Evolutionary conservation across 208 protist genomes (phyloP), one percentile per base, ranked within the genome.

Genomic region (Perkinsela sp.): DNA sequence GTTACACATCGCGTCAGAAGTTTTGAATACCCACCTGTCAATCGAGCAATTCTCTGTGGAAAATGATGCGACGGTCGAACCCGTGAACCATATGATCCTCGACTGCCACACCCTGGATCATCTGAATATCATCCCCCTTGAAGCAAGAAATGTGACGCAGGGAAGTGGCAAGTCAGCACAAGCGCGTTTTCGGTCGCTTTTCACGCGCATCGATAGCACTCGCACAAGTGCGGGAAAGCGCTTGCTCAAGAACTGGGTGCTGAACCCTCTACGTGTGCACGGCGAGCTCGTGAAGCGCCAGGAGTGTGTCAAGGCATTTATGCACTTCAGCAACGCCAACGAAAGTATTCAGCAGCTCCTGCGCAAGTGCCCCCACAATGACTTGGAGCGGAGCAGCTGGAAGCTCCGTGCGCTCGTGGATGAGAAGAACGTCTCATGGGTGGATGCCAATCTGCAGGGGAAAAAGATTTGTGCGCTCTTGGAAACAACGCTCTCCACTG

Each of bases 401-500:
- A 57, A 57, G 40, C 40, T 57, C 22, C 40, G 40, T 57, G 40
- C 40, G 22, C 40, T 57, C 13, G 78, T 65, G 32, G 67, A 22
- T 65, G 70, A 65, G 69, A 81, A 57, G 40, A 57, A 22, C 67
- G 80, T 93, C 40, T 76, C 83, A 1, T 93, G 80, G 69, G 84
- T 90, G 2, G 85, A 93, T 70, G 82, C 85, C 0, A 76, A 89
- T 57, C 74, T 89, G 31, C 78, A 81, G 69, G 88, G 87, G 70
- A 83, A 82, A 48, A 89, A 88, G 72, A 77, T 89, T 72, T 72
- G 90, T 13, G 71, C 72, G 66, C 69, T 87, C 30, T 90, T 93
- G 70, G 48, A 86, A 28, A 68, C 75, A 30, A 78, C 80, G 13
- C 77, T 91, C 15, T 69, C 80, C 15, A 79, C 77, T 30, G 79